A percentile compares a stretch with the other conserved stretches of the same genome.
Conservation (phyloP, 441 rosid genomes). For the Sinapis alba region DNA sequence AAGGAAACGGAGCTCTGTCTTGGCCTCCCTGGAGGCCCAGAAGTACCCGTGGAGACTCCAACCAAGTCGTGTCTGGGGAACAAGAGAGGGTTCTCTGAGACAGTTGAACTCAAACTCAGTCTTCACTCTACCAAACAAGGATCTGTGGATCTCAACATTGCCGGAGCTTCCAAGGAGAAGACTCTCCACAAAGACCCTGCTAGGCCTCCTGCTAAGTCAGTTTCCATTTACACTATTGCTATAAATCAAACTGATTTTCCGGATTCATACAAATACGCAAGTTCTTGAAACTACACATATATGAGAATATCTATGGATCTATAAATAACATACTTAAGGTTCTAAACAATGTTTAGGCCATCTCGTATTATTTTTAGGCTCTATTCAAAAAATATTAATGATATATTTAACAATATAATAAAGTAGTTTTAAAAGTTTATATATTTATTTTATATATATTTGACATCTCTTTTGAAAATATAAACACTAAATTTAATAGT, state of each 20-base stretch:
- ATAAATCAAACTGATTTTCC: background rate
- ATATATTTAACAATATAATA: too few species aligned
- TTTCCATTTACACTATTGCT: constrained; percentile 5
- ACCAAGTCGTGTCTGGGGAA: constrained; percentile 48
- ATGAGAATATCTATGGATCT: background rate
- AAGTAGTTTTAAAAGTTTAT: too few species aligned
- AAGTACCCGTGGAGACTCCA: constrained; percentile 38
- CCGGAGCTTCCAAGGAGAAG: constrained; percentile 45
- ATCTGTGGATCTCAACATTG: constrained; percentile 33
- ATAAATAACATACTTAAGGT: background rate
- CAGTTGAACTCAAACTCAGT: constrained; percentile 78
- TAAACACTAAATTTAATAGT: too few species aligned
- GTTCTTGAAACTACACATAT: background rate
- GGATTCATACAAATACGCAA: background rate
- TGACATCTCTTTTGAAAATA: too few species aligned
- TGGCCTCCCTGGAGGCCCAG: constrained; percentile 64
- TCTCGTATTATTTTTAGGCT: too few species aligned
- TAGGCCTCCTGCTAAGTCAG: constrained; percentile 84
- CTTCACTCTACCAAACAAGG: constrained; percentile 52
- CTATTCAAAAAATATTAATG: too few species aligned
- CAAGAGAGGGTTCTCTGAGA: constrained; percentile 87
- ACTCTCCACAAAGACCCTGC: constrained; percentile 18
- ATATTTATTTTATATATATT: too few species aligned
- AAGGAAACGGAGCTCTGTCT: constrained; percentile 86
- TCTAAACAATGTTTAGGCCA: too few species aligned